Conservation (phyloP, 495 filamentous ascomycete species). For the Penicillium waksmanii region DNA sequence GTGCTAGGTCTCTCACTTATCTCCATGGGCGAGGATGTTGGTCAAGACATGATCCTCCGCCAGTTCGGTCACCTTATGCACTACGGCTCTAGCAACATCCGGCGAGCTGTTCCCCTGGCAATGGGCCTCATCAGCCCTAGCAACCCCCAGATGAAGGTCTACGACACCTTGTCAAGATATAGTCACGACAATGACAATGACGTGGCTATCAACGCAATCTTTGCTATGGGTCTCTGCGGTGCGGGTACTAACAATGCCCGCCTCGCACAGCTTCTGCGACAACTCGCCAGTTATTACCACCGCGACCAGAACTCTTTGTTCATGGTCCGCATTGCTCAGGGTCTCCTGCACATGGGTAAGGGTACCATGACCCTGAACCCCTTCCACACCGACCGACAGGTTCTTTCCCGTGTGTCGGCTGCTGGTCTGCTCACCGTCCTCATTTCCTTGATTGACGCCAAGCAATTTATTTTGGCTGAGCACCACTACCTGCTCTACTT, state of each 20-base stretch:
- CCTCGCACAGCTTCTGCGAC: conserved; percentile 89
- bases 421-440: conserved; percentile 89
- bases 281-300: conserved; percentile 97
- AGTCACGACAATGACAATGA: conserved; percentile 99
- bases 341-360: conserved; percentile 98
- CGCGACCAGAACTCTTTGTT: conserved; percentile 93
- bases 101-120: conserved; percentile 92
- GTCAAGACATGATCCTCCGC: conserved; percentile 97
- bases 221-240: conserved; percentile 96
- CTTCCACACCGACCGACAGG: conserved; percentile 97
- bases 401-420: conserved; percentile 87
- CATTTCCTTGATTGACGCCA: conserved; percentile 90
- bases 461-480: conserved; percentile 87
- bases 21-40: conserved; percentile 97
- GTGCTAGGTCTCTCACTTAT: conserved; percentile 92
- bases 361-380: conserved; percentile 93
- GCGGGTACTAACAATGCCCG: conserved; percentile 98
- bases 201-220: conserved; percentile 97
- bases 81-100: conserved; percentile 96
- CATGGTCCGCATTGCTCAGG: conserved; percentile 99
- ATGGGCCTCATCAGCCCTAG: conserved; percentile 96
- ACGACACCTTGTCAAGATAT: conserved; percentile 97
- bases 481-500: conserved; percentile 97
- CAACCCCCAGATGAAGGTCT: conserved; percentile 99
- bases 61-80: conserved; percentile 99